Evolutionary conservation across 2,329 filamentous ascomycete species (phyloP), one percentile per base, ranked within the genome.

Genomic region (Fusarium miscanthi): DNA sequence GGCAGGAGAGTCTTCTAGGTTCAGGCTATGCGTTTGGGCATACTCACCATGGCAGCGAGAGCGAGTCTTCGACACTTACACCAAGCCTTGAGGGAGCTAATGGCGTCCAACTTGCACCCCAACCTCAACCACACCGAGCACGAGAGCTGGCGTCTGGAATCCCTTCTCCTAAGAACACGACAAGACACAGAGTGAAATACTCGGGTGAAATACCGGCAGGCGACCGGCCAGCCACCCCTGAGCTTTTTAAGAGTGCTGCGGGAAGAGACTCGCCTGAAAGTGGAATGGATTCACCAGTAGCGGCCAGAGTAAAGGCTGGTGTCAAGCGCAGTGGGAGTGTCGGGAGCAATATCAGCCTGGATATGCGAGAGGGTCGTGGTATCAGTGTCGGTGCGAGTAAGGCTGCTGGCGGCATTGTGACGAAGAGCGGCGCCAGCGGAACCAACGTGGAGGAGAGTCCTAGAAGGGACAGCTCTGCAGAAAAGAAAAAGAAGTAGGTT

Each of bases 1-100:
- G 87, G n/a, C 82, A 84, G 51, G 83, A 84, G 67, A 88, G 86
- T 74, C 77, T 89, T 16, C 79, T 88, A 12, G 84, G 82, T 7
- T 82, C 81, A 6, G 79, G 76, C 17, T 77, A 75, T 48, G 66
- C 73, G 17, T 74, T 78, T 21, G 60, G 67, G n/a, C 72, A 76
- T 38, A 63, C 72, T 12, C 76, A 77, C 49, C 77, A 76, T 21
- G 78, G 77, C 8, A 82, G 81, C 49, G 82, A 82, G 62, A 83
- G 82, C 66, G 82, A 83, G 41, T 75, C 78, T 10, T 83, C 82
- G 10, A 79, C 80, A 14, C 70, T 78, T 35, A 74, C 78, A 5
- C 74, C 72, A 1, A 76, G 74, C 30, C 66, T 69, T 25, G 76
- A 77, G 43, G 74, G 70, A 19, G 46, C 51, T 25, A 69, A 62